Conservation (phyloP, 2,329 filamentous ascomycete genomes). For the Berkeleyomyces basicola region DNA sequence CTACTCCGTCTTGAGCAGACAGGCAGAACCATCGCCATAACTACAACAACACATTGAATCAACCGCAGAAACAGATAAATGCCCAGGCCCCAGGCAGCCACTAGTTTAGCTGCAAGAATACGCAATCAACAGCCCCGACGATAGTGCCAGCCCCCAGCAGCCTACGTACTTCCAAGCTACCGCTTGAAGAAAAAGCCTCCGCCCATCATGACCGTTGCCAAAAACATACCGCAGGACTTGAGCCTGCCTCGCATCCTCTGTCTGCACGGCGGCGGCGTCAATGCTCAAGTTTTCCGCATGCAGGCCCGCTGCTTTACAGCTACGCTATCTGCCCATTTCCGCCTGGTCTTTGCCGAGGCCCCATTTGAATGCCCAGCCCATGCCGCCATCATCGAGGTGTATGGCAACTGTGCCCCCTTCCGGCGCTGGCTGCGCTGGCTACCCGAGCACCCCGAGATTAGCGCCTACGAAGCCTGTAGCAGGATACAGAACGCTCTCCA, state of each 20-base stretch:
- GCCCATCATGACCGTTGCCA: slow-evolving; percentile 1
- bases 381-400: slow-evolving; percentile 46
- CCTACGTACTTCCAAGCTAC: background rate
- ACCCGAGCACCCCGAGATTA: slow-evolving; percentile 36
- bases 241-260: slow-evolving; percentile 52
- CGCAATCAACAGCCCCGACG: too few species aligned
- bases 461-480: slow-evolving; percentile 26
- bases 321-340: slow-evolving; percentile 39
- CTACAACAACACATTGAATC: too few species aligned
- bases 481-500: slow-evolving; percentile 26
- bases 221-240: slow-evolving; percentile 6
- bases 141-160: background rate
- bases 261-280: slow-evolving; percentile 66
- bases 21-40: too few species aligned
- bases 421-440: slow-evolving; percentile 45
- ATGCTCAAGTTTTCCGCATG: slow-evolving; percentile 48
- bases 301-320: slow-evolving; percentile 43
- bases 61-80: too few species aligned
- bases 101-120: too few species aligned
- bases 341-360: slow-evolving; percentile 55
- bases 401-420: slow-evolving; percentile 50
- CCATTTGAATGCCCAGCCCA: slow-evolving; percentile 48
- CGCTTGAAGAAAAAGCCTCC: background rate
- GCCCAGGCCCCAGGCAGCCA: too few species aligned
- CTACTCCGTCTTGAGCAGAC: too few species aligned